phyloP scores from a whole-genome alignment of 306 rosid species.

The Amphicarpaea edgeworthii region DNA sequence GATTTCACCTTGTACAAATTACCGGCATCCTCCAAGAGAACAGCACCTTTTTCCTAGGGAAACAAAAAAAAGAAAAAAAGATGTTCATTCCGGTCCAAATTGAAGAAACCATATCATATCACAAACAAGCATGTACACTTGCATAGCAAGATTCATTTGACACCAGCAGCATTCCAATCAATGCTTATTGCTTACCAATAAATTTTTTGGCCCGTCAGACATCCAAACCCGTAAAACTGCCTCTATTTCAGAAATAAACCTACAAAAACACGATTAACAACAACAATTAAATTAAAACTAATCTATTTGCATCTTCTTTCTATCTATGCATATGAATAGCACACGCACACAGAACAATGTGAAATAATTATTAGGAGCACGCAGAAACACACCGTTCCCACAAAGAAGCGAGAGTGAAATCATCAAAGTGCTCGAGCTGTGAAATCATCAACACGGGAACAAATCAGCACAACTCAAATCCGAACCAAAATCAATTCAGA shows the following conservation, averaged over 20 bases:
- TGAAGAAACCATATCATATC: constrained; percentile 26
- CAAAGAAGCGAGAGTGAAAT: constrained; percentile 94
- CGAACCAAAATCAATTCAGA: constrained; percentile 9
- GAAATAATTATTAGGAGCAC: neutral
- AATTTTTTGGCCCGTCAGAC: constrained; percentile 82
- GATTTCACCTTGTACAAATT: constrained; percentile 80
- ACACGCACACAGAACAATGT: constrained; percentile 19
- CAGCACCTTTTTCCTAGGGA: constrained; percentile 75
- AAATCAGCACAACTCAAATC: constrained; percentile 15
- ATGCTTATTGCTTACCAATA: constrained; percentile 63
- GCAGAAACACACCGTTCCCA: constrained; percentile 83
- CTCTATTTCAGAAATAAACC: constrained; percentile 97
- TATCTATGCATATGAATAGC: constrained; percentile 4
- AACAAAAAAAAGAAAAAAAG: constrained; percentile 19
- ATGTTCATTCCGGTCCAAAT: constrained; percentile 30
- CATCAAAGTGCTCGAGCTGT: constrained; percentile 95
- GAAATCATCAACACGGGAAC: constrained; percentile 22
- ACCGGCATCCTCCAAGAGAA: constrained; percentile 61
- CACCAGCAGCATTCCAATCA: constrained; percentile 28
- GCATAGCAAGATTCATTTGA: constrained; percentile 8
- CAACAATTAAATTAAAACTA: neutral
- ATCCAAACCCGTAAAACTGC: constrained; percentile 90
- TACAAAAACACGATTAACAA: constrained; percentile 24
- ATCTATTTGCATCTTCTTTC: constrained; percentile 5
- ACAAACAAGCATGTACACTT: constrained; percentile 13